Evolutionary conservation across 805 yeast genomes (phyloP), one percentile per base, ranked within the genome.

Genomic region (Teunomyces pallodes): DNA sequence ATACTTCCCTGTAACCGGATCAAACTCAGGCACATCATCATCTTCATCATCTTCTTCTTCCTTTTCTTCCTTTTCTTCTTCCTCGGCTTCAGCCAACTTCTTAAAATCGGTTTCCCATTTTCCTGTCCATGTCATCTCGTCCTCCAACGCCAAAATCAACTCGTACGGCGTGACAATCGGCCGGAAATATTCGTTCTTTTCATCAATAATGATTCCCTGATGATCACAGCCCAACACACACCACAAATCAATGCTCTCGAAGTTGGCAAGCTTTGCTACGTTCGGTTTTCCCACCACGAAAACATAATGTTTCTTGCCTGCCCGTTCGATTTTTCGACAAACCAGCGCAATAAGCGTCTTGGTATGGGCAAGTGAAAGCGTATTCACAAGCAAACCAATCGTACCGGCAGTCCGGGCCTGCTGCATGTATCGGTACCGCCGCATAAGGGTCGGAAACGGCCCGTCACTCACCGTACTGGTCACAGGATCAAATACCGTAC

Each of bases 221-320:
- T 90, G 90, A 9, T 95, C 90, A 64, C 99, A 94, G 0, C 99
- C 99, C 10, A 94, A 67, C 9, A 94, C 80, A 60, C 96, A 91
- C 98, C 99, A 94, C 17, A 88, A 78, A 56, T 94, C 98, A 10
- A 94, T 80, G n/a, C 82, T 84, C 53, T 92, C 99, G 62, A 94
- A 94, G 64, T 94, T 94, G 8, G 98, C 99, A 45, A 94, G 73
- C 60, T 94, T 94, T 24, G 99, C 96, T 14, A 94, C 97, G 60
- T 94, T 94, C 8, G 98, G 98, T 65, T 94, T 94, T 9, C 99
- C 99, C 3, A 94, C 98, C 3, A 91, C 98, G 70, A 94, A 90
- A 62, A 90, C 79, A 61, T 94, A 94, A 55, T 88, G 92, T 61
- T 94, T 94, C 67, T 94, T 94, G 1, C 88, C 97, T 0, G 92